Evolutionary conservation across 495 filamentous ascomycete species (phyloP).

Genomic region (Penicillium roqueforti): DNA sequence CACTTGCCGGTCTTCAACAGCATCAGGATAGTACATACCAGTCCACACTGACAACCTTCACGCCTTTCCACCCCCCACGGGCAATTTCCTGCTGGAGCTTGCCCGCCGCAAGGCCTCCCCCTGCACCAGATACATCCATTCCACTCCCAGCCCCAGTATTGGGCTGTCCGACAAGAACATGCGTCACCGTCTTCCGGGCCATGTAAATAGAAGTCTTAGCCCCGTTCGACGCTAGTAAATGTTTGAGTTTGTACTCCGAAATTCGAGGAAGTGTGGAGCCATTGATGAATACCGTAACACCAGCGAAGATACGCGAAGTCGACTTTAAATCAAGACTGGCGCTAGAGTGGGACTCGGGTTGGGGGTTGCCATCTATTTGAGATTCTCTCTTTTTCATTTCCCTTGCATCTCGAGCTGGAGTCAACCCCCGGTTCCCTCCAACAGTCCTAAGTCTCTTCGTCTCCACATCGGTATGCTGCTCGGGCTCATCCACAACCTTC

Average conservation of each 20-base stretch:
- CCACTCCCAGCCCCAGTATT: slow-evolving; percentile 27
- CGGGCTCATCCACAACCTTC: slow-evolving; percentile 18
- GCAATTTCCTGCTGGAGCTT: slow-evolving; percentile 83
- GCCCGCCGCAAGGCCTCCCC: slow-evolving; percentile 72
- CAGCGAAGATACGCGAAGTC: slow-evolving; percentile 52
- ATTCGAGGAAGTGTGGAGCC: slow-evolving; percentile 77
- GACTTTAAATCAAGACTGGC: not conserved
- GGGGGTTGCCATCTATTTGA: not conserved
- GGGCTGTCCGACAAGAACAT: slow-evolving; percentile 76
- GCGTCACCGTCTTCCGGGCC: slow-evolving; percentile 69
- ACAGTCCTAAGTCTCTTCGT: not conserved
- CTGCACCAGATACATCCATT: slow-evolving; percentile 47
- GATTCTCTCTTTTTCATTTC: not conserved
- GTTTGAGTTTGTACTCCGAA: slow-evolving; percentile 83
- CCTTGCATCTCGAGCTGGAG: not conserved
- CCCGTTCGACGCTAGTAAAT: slow-evolving; percentile 68
- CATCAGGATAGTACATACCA: slow-evolving; percentile 59
- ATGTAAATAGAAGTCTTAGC: slow-evolving; percentile 64
- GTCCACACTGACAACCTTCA: slow-evolving; percentile 81
- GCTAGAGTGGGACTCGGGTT: not conserved
- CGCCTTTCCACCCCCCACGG: slow-evolving; percentile 50
- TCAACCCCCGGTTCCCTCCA: not conserved
- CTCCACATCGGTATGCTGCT: slow-evolving; percentile 15
- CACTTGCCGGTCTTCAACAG: not conserved
- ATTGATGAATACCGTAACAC: slow-evolving; percentile 77